Evolutionary conservation across 495 filamentous ascomycete species (phyloP), one percentile per base, ranked within the genome.

Genomic region (Hyaloscypha bicolor): DNA sequence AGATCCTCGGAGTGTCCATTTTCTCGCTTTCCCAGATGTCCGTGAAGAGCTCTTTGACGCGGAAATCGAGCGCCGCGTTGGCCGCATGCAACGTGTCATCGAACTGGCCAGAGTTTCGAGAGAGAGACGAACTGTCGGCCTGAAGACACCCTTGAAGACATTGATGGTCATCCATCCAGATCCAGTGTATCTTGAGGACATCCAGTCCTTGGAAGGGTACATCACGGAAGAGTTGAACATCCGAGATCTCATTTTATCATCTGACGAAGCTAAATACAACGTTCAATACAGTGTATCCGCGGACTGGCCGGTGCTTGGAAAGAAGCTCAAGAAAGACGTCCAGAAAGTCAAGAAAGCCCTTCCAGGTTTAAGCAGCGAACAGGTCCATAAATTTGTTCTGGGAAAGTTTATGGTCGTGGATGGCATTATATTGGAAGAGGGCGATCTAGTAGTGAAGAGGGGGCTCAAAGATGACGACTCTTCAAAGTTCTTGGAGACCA

Each of bases 311-410:
- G 92, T 90, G 0, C 85, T 99, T 42, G 95, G 95, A 66, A 97
- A 97, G 86, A 98, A 97, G 80, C 83, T 98, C 62, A 96, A 92
- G 84, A 97, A 96, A 80, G 95, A 94, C 72, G 91, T 89, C 60
- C 87, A 88, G 69, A 93, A 87, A 76, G 93, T 98, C 62, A 94
- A 93, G 81, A 96, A 95, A 76, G 93, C 92, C 21, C 81, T 99
- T 52, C 94, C 94, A 22, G 81, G 78, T 55, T 80, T 99, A 56
- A 91, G 86, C 25, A 93, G 89, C 65, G 85, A 92, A 16, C 83
- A 97, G 68, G 93, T 96, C 29, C 76, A 76, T 62, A 61, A 80
- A 57, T 98, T 92, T 72, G 81, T 93, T 42, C 73, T 84, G 29
- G 81, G 85, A 11, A 88, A 89, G 74, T 86, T 83, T 74, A 92